Evolutionary conservation across 352 stramenopile species (phyloP), one percentile per base, ranked within the genome.

Genomic region (Aphanomyces astaci): DNA sequence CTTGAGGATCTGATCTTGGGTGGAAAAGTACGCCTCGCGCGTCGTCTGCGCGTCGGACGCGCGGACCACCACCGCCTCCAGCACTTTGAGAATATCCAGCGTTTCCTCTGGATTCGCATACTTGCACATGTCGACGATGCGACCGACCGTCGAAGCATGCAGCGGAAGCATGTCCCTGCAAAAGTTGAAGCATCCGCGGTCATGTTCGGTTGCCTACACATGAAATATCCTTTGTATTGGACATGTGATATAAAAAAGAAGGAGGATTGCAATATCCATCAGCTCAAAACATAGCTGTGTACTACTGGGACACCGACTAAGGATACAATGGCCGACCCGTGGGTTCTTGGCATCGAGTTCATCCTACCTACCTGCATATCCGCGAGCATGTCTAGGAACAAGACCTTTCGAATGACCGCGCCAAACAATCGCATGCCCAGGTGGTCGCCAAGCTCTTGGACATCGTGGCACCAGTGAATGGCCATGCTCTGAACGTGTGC

Each of bases 361-460:
- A n/a, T n/a, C n/a, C n/a, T n/a, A n/a, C n/a, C n/a, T 65, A 65
- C 56, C n/a, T 94, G 84, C n/a, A 92, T 79, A 66, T 95, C 86
- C 4, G 79, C 36, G 2, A 82, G 82, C 28, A 92, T 90, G 55
- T 95, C 86, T 3, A 95, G 69, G 62, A 95, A 93, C 15, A 95
- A 66, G 15, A 95, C 56, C 52, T 90, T 91, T 46, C 89, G 89
- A 17, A 95, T 84, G 22, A 91, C 87, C 4, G 63, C 74, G 70
- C 90, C 78, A 66, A 91, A 95, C 11, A 95, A 70, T 53, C 82
- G 81, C 33, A 89, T 90, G 56, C 91, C 86, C 48, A 92, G 87
- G 0, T 89, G 76, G 2, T 75, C 77, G 52, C 88, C 90, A 36
- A 89, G 80, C 48, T 76, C 76, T 30, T 93, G 78, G 7, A 95